Percentiles rank a stretch among this genome's conserved stretches.
Evolutionary conservation across 2,329 filamentous ascomycete genomes (phyloP).

Genomic region (Fusarium heterosporum): DNA sequence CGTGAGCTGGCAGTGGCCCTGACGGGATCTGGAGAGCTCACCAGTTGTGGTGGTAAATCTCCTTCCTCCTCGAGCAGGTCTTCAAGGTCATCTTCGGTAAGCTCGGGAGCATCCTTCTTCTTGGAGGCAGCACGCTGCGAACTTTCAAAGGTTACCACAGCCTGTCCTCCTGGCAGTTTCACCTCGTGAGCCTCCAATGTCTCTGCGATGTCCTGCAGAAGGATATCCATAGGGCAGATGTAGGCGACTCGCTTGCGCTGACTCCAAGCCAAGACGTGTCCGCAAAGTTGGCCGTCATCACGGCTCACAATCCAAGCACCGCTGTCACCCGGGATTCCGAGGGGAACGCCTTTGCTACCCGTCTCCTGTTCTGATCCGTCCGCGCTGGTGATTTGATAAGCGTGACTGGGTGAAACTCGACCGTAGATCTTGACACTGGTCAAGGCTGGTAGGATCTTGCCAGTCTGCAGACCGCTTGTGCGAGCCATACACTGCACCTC

Average conservation of each 20-base stretch:
- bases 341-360: constrained; percentile 50
- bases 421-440: constrained; percentile 89
- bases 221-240: constrained; percentile 93
- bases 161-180: constrained; percentile 73
- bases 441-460: constrained; percentile 81
- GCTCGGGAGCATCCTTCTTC: constrained; percentile 10
- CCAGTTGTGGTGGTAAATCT: constrained; percentile 30
- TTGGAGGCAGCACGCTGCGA: constrained; percentile 4
- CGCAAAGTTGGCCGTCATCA: constrained; percentile 81
- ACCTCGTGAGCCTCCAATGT: constrained; percentile 78
- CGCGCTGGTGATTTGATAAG: constrained; percentile 67
- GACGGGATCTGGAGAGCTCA: constrained; percentile 10
- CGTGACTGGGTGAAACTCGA: constrained; percentile 81
- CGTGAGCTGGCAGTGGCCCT: constrained; percentile 12
- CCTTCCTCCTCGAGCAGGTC: constrained; percentile 49
- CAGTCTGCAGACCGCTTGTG: constrained; percentile 84
- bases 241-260: constrained; percentile 84
- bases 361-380: constrained; percentile 37
- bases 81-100: constrained; percentile 44
- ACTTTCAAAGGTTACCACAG: constrained; percentile 50
- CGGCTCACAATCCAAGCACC: constrained; percentile 94
- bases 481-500: constrained; percentile 90
- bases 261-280: constrained; percentile 91
- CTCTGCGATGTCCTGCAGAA: constrained; percentile 85
- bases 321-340: constrained; percentile 86